Percentiles rank a stretch among this genome's conserved stretches.
phyloP scores from a whole-genome alignment of 2,329 filamentous ascomycete genomes.

The Akanthomyces lecanii region DNA sequence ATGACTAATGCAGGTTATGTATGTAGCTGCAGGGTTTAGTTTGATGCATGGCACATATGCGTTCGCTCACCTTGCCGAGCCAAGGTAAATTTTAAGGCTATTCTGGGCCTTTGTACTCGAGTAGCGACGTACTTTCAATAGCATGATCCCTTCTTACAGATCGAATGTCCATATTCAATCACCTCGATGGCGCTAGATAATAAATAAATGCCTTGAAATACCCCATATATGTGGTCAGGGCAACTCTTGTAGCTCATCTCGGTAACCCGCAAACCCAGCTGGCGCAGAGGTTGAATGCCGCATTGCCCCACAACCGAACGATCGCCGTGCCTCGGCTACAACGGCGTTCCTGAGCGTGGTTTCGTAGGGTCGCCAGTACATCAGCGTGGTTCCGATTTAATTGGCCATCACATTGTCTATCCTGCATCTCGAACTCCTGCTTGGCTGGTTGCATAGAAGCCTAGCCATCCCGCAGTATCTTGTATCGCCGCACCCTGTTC shows the following conservation, averaged over 20 bases:
- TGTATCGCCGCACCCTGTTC: background rate
- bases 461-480: background rate
- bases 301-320: background rate
- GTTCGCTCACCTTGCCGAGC: no score
- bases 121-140: no score
- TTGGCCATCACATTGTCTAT: no score
- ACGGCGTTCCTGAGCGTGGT: background rate
- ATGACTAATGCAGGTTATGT: no score
- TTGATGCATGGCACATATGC: no score
- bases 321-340: background rate
- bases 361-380: background rate
- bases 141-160: no score
- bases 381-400: background rate
- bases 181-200: background rate
- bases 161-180: no score
- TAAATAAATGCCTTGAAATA: background rate
- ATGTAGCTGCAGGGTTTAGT: no score
- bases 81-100: no score
- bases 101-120: no score
- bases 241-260: background rate
- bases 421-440: background rate
- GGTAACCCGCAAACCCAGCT: constrained; percentile 7
- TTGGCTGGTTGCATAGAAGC: background rate
- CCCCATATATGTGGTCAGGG: no score
- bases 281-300: background rate